Evolutionary conservation across 2,329 filamentous ascomycete genomes (phyloP), one percentile per base, ranked within the genome.

Genomic region (Cladophialophora yegresii): DNA sequence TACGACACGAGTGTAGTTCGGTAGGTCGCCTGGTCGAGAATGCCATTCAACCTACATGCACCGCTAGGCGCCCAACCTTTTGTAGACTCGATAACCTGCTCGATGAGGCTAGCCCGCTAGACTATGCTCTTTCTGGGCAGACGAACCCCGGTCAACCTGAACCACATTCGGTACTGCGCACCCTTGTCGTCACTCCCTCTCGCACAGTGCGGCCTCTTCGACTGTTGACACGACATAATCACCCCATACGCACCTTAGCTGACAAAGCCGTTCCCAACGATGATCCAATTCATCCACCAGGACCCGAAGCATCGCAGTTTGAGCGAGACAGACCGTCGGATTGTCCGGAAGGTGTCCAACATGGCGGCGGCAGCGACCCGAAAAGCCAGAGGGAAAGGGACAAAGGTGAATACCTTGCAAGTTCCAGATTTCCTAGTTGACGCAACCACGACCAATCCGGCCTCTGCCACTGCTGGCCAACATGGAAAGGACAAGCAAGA

Each of bases 201-300:
- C 28, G n/a, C 4, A 28, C 26, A 3, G 10, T 22, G 9, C 26
- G 4, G 16, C 45, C 43, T 49, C 43, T 16, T 30, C 36, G 23
- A 32, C 12, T 22, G 8, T 40, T 2, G 28, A 16, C 33, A 5
- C 54, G 23, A 47, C 13, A 10, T 23, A n/a, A 6, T 45, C 23
- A 32, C 7, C 20, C 22, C 47, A 9, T 26, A 28, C 9, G 23
- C 47, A 13, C 20, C 22, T 50, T 16, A 20, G 47, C 47, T 50
- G 22, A 50, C 47, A 50, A 50, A 49, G 30, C 13, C 10, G 10
- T 26, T n/a, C n/a, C 47, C 36, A 20, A 53, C 12, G 12, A 59
- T 59, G 54, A 40, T 64, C 12, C 26, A 63, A 36, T 65, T 65
- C 59, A 65, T 65, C 59, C 43, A 62, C 33, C 59, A 62, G 9